Base-by-base conservation (phyloP, 2,329 filamentous ascomycete genomes). In the Blastomyces parvus region DNA sequence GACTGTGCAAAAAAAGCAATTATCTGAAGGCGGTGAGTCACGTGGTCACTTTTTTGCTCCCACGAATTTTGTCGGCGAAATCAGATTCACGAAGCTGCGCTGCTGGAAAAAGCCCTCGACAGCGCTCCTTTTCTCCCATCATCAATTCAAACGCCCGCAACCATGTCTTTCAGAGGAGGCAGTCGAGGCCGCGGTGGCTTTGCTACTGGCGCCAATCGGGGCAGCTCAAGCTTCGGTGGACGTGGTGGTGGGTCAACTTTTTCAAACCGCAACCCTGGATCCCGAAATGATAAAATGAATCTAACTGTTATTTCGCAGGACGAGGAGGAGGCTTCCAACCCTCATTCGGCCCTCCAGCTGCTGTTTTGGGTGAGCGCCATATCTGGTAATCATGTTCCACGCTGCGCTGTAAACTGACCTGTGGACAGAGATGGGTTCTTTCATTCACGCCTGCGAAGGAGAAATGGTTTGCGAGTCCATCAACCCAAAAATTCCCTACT, bases 391-490 rank as follows among this genome's bases (percentile, higher is more conserved):
- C 58, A 58, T 36, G 22, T 30, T 58, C 60, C 38, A 42, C 38
- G 3, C 25, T 56, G 46, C 14, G 61, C 38, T 62, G 56, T 59
- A 69, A 66, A 62, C 76, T 79, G 67, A 80, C 69, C 53, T 62
- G 64, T 42, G 55, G 14, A 52, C 68, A 88, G 94, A 97, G 81
- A 91, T 99, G 88, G 94, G 94, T 77, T 86, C 85, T 68, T 96
- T 97, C 79, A 80, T 97, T 76, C 94, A 99, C 81, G 87, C 91
- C 64, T 93, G 90, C 80, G 94, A 99, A 80, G 93, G 93, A 76
- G 94, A 99, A 79, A 94, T 99, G 84, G 88, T 99, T 70, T 97
- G 93, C 88, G 88, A 91, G 79, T 95, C 90, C 70, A 88, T 89
- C 79, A 97, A 97, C 83, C 82, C 88, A 71, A 97, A 97, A 81